Conservation (phyloP, 140 eudicot species). For the Erigeron philadelphicus region DNA sequence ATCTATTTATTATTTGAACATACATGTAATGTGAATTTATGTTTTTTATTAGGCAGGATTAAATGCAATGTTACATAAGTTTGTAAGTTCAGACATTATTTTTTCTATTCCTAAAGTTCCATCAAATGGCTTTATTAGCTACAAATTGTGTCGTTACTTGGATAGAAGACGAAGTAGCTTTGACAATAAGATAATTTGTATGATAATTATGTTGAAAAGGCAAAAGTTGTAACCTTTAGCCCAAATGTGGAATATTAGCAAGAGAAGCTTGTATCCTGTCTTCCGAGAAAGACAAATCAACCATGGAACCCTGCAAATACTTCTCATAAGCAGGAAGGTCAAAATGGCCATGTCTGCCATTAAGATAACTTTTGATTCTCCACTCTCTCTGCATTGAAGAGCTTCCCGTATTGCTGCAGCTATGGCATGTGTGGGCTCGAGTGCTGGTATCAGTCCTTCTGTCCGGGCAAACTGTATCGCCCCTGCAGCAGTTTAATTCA, state of each 20-base stretch:
- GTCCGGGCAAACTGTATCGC: slow-evolving; percentile 85
- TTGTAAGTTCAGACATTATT: not conserved
- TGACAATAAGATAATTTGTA: not conserved
- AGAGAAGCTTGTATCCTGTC: slow-evolving; percentile 60
- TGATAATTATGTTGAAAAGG: slow-evolving; percentile 15
- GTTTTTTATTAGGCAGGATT: slow-evolving; percentile 5
- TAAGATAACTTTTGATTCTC: slow-evolving; percentile 80
- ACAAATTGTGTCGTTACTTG: not conserved
- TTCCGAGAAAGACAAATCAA: slow-evolving; percentile 40
- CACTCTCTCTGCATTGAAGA: slow-evolving; percentile 76
- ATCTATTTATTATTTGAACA: slow-evolving; percentile 16
- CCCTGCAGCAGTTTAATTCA: slow-evolving; percentile 39
- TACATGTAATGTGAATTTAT: slow-evolving; percentile 16
- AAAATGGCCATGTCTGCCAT: slow-evolving; percentile 98
- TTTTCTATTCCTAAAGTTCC: not conserved
- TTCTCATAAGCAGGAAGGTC: slow-evolving; percentile 89
- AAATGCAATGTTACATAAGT: not conserved
- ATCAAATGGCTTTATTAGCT: not conserved
- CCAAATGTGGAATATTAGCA: slow-evolving; percentile 51
- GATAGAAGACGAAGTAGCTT: not conserved
- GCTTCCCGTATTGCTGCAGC: slow-evolving; percentile 96
- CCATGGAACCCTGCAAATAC: slow-evolving; percentile 66
- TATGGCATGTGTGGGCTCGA: slow-evolving; percentile 95
- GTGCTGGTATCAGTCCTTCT: slow-evolving; percentile 94
- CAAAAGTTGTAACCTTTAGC: slow-evolving; percentile 13